Evolutionary conservation across 345 rosid genomes (phyloP).

Genomic region (Microthlaspi erraticum): DNA sequence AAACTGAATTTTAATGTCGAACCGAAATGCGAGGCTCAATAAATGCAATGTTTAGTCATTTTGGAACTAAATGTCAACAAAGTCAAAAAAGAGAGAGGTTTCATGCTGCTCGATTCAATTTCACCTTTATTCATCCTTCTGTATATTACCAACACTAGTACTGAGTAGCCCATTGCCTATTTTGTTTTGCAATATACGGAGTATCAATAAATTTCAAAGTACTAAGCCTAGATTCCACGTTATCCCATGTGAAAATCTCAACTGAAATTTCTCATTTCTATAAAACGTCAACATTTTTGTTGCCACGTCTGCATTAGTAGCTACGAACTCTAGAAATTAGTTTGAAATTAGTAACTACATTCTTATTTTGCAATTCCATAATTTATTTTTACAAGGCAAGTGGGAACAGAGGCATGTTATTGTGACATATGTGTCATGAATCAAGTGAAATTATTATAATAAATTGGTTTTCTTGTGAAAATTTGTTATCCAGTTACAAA

Average conservation of each 20-base stretch:
- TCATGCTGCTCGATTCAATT: neutral
- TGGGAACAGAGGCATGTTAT: slow-evolving; percentile 12
- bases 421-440: slow-evolving; percentile 27
- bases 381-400: slow-evolving; percentile 15
- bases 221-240: slow-evolving; percentile 28
- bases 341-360: neutral
- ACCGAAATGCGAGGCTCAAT: slow-evolving; percentile 22
- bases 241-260: slow-evolving; percentile 37
- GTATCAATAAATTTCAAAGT: neutral
- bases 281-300: neutral
- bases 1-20: slow-evolving; percentile 1
- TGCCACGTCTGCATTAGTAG: neutral
- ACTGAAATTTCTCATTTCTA: neutral
- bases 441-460: slow-evolving; percentile 27
- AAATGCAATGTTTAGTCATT: slow-evolving; percentile 35
- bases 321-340: neutral
- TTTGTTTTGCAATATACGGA: slow-evolving; percentile 1
- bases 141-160: slow-evolving; percentile 25
- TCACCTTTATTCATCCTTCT: neutral
- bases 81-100: slow-evolving; percentile 15
- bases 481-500: slow-evolving; percentile 3
- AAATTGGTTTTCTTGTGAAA: slow-evolving; percentile 26
- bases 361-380: neutral
- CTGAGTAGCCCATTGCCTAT: slow-evolving; percentile 31
- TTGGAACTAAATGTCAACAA: slow-evolving; percentile 23